A percentile compares a stretch with the other conserved stretches of the same genome.
Conservation (phyloP, 139 green algal species). For the Coelastrella sp. region DNA sequence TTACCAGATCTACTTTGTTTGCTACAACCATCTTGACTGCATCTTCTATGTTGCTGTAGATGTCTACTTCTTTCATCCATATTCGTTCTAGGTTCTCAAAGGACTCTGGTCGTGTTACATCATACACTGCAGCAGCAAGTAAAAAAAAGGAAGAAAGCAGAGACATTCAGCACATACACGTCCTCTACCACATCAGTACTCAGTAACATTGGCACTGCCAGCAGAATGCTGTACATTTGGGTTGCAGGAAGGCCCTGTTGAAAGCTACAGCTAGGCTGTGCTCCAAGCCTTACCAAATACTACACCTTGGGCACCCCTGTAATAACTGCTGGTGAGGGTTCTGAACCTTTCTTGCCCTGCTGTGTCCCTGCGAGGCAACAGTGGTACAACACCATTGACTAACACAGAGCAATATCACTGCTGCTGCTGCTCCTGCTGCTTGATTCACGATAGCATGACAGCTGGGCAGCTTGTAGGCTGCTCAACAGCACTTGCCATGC, state of each 20-base stretch:
- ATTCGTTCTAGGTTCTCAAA: conserved; percentile 89
- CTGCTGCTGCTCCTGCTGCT: neutral
- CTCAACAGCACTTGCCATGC: neutral
- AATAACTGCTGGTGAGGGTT: conserved; percentile 97
- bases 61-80: conserved; percentile 96
- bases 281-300: conserved; percentile 58
- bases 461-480: neutral
- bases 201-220: too few relatives aligned
- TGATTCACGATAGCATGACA: neutral
- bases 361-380: conserved; percentile 58
- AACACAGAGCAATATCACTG: neutral
- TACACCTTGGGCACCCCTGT: conserved; percentile 80
- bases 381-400: too few relatives aligned
- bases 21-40: conserved; percentile 96
- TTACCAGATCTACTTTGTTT: conserved; percentile 94
- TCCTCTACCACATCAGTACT: too few relatives aligned
- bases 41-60: conserved; percentile 92
- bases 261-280: neutral
- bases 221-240: neutral
- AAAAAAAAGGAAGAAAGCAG: neutral
- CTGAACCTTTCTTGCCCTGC: conserved; percentile 95
- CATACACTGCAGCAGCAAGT: conserved; percentile 79
- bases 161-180: too few relatives aligned
- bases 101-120: conserved; percentile 91
- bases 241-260: neutral